Percentiles rank a stretch among this genome's conserved stretches.
Evolutionary conservation across 2,329 filamentous ascomycete species (phyloP).

Genomic region (Blastomyces gilchristii): DNA sequence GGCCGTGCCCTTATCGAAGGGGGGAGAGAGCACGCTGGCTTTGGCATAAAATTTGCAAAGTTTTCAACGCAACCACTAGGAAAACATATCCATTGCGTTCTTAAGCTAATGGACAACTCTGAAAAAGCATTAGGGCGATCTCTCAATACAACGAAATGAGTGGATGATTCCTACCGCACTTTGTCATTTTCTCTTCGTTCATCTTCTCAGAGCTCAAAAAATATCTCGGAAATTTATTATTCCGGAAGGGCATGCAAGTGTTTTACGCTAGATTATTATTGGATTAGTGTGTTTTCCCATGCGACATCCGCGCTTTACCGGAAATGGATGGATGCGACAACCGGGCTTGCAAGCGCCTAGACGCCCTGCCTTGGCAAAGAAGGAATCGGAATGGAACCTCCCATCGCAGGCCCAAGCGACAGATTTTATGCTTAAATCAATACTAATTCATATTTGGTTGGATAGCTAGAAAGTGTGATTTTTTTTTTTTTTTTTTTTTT

Average conservation of each 20-base stretch:
- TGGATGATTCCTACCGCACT: background rate
- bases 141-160: background rate
- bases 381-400: background rate
- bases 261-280: background rate
- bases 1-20: background rate
- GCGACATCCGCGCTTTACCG: background rate
- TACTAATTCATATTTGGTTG: background rate
- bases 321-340: conserved; percentile 4
- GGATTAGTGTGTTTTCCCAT: background rate
- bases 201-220: background rate
- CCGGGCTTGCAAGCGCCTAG: too few relatives aligned
- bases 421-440: background rate
- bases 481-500: too few relatives aligned
- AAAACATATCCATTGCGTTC: background rate
- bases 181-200: background rate
- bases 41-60: background rate
- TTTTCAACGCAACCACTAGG: background rate
- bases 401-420: background rate
- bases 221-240: background rate
- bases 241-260: background rate
- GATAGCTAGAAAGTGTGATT: background rate
- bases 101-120: background rate
- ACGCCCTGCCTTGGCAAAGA: background rate
- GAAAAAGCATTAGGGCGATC: background rate
- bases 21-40: background rate